A percentile compares a stretch with the other conserved stretches of the same genome.
phyloP scores from a whole-genome alignment of 2,329 filamentous ascomycete genomes.

The Fusarium liriodendri region DNA sequence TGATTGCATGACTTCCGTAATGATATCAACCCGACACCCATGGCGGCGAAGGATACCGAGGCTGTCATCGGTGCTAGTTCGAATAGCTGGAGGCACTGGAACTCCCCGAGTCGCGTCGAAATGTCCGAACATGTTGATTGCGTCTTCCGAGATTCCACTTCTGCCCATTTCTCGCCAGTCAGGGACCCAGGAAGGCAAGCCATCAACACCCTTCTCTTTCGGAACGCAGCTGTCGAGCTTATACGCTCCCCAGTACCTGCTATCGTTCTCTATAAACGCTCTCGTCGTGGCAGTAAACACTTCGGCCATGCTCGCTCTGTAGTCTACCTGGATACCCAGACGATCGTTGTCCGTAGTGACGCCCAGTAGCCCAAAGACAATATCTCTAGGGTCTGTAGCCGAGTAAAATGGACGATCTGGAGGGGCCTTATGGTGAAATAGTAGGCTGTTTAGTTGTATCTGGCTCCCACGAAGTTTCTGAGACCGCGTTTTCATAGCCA shows the following conservation, averaged over 20 bases:
- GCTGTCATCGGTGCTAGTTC: neutral
- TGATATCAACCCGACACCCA: neutral
- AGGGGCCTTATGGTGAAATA: neutral
- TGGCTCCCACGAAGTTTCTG: neutral
- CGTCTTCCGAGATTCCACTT: neutral
- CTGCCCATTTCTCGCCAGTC: conserved; percentile 18
- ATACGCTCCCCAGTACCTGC: neutral
- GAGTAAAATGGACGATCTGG: neutral
- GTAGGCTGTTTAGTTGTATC: neutral
- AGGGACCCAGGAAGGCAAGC: neutral
- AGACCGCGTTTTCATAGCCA: neutral
- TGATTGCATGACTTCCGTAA: conserved; percentile 12
- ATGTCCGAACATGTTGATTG: neutral
- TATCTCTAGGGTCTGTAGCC: conserved; percentile 32
- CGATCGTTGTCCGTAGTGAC: neutral
- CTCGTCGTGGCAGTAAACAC: neutral
- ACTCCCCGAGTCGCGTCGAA: neutral
- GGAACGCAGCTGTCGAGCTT: neutral
- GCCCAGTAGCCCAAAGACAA: conserved; percentile 32
- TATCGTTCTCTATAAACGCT: neutral
- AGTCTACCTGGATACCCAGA: neutral
- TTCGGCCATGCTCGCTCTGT: neutral
- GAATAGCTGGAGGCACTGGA: neutral
- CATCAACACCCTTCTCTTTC: neutral
- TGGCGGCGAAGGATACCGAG: neutral